Evolutionary conservation across 2,329 filamentous ascomycete species (phyloP).

Genomic region (Penicillium digitatum): DNA sequence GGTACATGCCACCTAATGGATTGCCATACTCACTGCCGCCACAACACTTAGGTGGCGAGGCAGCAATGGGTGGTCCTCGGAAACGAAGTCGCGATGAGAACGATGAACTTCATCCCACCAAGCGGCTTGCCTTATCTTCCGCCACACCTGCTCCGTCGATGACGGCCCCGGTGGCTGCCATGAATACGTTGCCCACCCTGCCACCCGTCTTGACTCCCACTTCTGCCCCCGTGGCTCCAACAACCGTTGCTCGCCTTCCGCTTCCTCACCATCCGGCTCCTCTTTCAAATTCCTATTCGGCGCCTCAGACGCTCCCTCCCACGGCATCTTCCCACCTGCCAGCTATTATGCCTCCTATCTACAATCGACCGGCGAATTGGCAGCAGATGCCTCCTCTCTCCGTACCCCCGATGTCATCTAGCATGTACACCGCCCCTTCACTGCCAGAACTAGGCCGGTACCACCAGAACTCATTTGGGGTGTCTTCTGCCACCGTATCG

Average conservation of each 20-base stretch:
- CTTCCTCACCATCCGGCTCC: constrained; percentile 70
- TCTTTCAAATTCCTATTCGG: constrained; percentile 55
- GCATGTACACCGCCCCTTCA: constrained; percentile 30
- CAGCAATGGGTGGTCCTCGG: constrained; percentile 36
- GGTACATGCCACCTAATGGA: constrained; percentile 28
- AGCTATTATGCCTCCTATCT: constrained; percentile 73
- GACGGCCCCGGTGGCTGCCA: constrained; percentile 24
- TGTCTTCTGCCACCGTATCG: constrained; percentile 57
- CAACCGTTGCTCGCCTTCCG: constrained; percentile 55
- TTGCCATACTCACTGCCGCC: constrained; percentile 24
- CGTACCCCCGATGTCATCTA: constrained; percentile 28
- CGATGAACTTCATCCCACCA: constrained; percentile 54
- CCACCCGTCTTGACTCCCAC: constrained; percentile 35
- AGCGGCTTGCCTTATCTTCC: constrained; percentile 42
- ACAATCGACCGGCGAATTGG: constrained; percentile 55
- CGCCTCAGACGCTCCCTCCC: constrained; percentile 36
- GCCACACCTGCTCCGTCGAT: constrained; percentile 22
- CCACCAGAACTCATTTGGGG: constrained; percentile 48
- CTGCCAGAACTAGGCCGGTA: constrained; percentile 43
- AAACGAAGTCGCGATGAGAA: constrained; percentile 59
- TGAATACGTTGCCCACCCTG: constrained; percentile 30
- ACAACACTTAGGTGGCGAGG: constrained; percentile 19
- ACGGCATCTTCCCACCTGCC: constrained; percentile 55
- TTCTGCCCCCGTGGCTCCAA: constrained; percentile 33
- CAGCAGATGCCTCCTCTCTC: constrained; percentile 39